Conservation (phyloP, 2,329 filamentous ascomycete genomes). For the Colletotrichum karsti region DNA sequence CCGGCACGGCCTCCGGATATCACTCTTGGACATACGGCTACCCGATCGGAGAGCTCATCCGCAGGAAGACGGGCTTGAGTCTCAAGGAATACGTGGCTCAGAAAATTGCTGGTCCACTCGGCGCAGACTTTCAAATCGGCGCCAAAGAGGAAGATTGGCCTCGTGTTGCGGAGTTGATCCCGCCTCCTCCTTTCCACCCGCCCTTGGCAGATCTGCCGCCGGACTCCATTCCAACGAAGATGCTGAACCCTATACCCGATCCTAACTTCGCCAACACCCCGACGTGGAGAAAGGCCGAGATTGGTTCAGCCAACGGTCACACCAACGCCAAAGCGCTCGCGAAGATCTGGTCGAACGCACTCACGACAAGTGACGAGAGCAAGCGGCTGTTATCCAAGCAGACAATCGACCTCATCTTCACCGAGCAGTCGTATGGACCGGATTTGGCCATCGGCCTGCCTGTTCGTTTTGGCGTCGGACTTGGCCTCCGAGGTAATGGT, state of each 20-base stretch:
- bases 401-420: slow-evolving; percentile 53
- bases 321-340: slow-evolving; percentile 52
- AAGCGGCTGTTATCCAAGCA: slow-evolving; percentile 45
- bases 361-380: slow-evolving; percentile 30
- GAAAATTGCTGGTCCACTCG: slow-evolving; percentile 47
- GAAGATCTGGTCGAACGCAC: slow-evolving; percentile 45
- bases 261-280: slow-evolving; percentile 31
- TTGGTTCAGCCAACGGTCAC: slow-evolving; percentile 54
- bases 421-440: slow-evolving; percentile 49
- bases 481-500: slow-evolving; percentile 41
- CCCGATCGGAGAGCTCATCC: slow-evolving; percentile 52
- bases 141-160: slow-evolving; percentile 48
- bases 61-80: slow-evolving; percentile 47
- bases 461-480: slow-evolving; percentile 52
- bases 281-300: slow-evolving; percentile 46
- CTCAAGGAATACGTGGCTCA: slow-evolving; percentile 49
- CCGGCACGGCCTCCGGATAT: slow-evolving; percentile 52
- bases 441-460: slow-evolving; percentile 47
- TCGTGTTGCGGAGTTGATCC: slow-evolving; percentile 46
- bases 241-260: slow-evolving; percentile 35
- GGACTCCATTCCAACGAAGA: slow-evolving; percentile 37
- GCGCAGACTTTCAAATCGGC: slow-evolving; percentile 57
- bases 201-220: slow-evolving; percentile 27
- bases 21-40: slow-evolving; percentile 49
- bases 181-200: slow-evolving; percentile 25